Base-by-base conservation (phyloP, 2,329 filamentous ascomycete genomes). In the Stemphylium beticola region DNA sequence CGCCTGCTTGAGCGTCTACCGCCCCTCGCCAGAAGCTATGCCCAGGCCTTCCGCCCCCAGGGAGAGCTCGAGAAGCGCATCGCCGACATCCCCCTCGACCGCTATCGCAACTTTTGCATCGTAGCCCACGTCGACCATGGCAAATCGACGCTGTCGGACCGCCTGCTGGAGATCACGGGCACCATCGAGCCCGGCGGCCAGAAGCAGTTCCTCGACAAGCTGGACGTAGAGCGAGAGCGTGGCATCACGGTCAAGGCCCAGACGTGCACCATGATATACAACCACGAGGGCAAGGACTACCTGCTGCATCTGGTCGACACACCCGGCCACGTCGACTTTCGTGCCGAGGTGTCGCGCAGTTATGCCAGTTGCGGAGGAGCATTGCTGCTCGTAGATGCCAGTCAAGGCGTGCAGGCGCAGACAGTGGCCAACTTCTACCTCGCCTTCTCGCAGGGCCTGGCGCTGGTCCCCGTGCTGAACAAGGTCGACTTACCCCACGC, bases 231-330 rank as follows among this genome's bases (percentile, higher is more conserved):
- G 79, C 84, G 95, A 46, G 92, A 98, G 77, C 86, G 95, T 34
- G 95, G 95, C 58, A 99, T 99, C 74, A 99, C 95, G 0, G 95
- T 99, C 74, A 99, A 99, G 81, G 95, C 95, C 50, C 95, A 99
- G 80, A 98, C 95, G 53, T 98, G 95, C 77, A 95, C 89, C 51
- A 99, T 99, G 95, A 85, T 99, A 47, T 96, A 97, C 80, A 92
- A 89, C 24, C 82, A 96, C 78, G 81, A 89, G 15, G 93, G 90
- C 14, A 80, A 89, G 29, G 95, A 99, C 75, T 98, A 98, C 74
- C 83, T 99, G 52, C 82, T 99, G 26, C 95, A 99, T 76, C 83
- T 99, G 24, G 93, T 99, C 53, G 95, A 99, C 75, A 99, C 95
- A 0, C 95, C 95, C 0, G 95, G 95, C 24, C 95, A 99, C 78